These are phyloP conservation scores for Mortierella sp. DNA, from an alignment of 371 early-diverging fungal genomes.

Conservation along the genomic window DNA sequence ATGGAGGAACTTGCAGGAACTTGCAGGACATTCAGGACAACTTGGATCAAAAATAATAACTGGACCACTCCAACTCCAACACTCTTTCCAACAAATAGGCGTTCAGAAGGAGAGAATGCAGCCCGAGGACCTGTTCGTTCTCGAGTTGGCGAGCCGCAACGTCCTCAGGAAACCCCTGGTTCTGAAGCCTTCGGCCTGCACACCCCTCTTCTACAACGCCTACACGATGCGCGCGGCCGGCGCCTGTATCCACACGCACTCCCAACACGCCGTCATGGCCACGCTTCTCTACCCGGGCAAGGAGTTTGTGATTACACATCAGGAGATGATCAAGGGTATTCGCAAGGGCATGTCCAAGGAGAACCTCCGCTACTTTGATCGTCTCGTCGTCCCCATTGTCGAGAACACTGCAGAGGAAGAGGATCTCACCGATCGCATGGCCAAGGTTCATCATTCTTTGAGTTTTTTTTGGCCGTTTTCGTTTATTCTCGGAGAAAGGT, in stretches of 20 bases:
- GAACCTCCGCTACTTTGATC: constrained; percentile 83
- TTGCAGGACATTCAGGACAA: neutral
- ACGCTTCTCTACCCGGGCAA: constrained; percentile 83
- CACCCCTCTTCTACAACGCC: constrained; percentile 95
- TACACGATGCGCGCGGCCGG: constrained; percentile 92
- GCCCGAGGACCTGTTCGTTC: constrained; percentile 88
- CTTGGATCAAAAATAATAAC: neutral
- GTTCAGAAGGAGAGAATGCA: constrained; percentile 97
- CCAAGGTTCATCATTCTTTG: constrained; percentile 63
- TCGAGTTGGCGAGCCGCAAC: constrained; percentile 71
- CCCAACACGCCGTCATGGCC: constrained; percentile 94
- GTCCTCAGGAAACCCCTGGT: constrained; percentile 80
- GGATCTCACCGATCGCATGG: constrained; percentile 92
- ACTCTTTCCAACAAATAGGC: constrained; percentile 61
- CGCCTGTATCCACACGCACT: constrained; percentile 97
- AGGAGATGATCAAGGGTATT: constrained; percentile 99
- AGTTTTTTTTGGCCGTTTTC: neutral
- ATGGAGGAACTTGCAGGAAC: neutral
- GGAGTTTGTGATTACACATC: constrained; percentile 90
- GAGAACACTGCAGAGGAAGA: constrained; percentile 97
- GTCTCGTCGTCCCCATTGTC: constrained; percentile 93
- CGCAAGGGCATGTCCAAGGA: constrained; percentile 77
- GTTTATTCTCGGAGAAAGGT: neutral
- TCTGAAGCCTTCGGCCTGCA: constrained; percentile 89
- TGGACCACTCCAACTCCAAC: no score